Base-by-base conservation (phyloP, 768 basidiomycete species). In the Holtermannia corniformis region DNA sequence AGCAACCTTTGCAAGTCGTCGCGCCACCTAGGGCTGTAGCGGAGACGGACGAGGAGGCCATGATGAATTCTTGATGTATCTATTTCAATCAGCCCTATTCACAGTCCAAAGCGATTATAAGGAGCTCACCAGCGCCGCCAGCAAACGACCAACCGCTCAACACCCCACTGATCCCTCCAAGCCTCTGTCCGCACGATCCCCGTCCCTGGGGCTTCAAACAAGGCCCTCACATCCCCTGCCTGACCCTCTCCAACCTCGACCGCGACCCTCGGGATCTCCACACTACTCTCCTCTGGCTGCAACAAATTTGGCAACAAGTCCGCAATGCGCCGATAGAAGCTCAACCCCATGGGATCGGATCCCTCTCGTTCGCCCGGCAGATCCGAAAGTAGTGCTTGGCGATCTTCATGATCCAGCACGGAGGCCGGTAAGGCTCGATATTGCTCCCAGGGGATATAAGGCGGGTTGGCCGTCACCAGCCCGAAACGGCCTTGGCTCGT, bases 111-210 rank as follows among this genome's bases (percentile, higher is more conserved):
- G 10, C 27, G 3, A 10, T 48, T 10, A 32, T 37, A 48, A 48
- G 47, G 28, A n/a, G n/a, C n/a, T n/a, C n/a, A n/a, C 16, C 16
- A 37, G 10, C 16, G 32, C 32, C 10, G 7, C 57, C 58, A 66
- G 10, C 62, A 63, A 21, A 71, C 62, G 1, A 91, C 83, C 45
- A 84, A 81, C 57, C 89, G 80, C 54, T 83, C 77, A 59, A 79
- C 80, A 44, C 80, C 81, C 82, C 83, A 92, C 55, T 83, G 84
- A 72, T 92, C 90, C 55, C 70, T 68, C 88, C 87, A 91, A 32
- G 86, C 78, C 63, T 84, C 79, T 3, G 81, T 78, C 28, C 71
- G 63, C 56, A 60, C 62, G 44, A 86, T 74, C 14, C 70, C 52
- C n/a, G 51, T 61, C 4, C 44, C 47, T 32, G 41, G 50, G 11